A percentile compares a stretch with the other conserved stretches of the same genome.
Conservation (phyloP, 2,329 filamentous ascomycete species). For the Thelonectria blattea region DNA sequence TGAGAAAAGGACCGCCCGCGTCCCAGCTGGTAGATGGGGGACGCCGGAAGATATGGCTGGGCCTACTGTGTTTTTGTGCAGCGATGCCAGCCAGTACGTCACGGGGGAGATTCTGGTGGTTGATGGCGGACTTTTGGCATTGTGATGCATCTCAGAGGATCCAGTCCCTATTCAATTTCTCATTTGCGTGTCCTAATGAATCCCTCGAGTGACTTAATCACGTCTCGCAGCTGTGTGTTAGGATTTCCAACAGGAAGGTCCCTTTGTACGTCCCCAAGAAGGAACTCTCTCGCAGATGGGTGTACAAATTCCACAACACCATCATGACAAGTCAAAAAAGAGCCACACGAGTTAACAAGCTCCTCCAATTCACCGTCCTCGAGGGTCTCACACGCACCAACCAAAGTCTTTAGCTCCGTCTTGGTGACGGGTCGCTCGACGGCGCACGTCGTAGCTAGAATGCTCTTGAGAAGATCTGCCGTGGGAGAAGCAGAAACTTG, state of each 20-base stretch:
- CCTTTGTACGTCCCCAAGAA: neutral
- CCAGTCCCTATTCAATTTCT: neutral
- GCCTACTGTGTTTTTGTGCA: constrained; percentile 17
- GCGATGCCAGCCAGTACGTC: constrained; percentile 17
- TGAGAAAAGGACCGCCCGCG: constrained; percentile 1
- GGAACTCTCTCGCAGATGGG: neutral
- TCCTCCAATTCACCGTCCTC: constrained; percentile 31
- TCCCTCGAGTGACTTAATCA: neutral
- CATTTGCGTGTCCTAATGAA: neutral
- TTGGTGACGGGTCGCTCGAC: constrained; percentile 46
- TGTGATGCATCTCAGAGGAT: neutral
- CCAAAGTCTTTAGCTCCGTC: constrained; percentile 40
- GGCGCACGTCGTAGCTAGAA: constrained; percentile 42
- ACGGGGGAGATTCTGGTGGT: constrained; percentile 15
- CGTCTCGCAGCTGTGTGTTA: neutral
- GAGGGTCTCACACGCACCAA: constrained; percentile 5
- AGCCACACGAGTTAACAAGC: constrained; percentile 45
- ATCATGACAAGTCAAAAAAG: constrained; percentile 45
- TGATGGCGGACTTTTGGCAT: constrained; percentile 16
- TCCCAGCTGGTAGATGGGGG: constrained; percentile 20
- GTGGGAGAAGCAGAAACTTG: constrained; percentile 40
- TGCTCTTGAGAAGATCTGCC: constrained; percentile 38
- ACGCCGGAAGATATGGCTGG: constrained; percentile 16
- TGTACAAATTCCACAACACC: neutral
- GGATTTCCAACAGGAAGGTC: neutral